Evolutionary conservation across 345 rosid species (phyloP).

Genomic region (Conringia planisiliqua): DNA sequence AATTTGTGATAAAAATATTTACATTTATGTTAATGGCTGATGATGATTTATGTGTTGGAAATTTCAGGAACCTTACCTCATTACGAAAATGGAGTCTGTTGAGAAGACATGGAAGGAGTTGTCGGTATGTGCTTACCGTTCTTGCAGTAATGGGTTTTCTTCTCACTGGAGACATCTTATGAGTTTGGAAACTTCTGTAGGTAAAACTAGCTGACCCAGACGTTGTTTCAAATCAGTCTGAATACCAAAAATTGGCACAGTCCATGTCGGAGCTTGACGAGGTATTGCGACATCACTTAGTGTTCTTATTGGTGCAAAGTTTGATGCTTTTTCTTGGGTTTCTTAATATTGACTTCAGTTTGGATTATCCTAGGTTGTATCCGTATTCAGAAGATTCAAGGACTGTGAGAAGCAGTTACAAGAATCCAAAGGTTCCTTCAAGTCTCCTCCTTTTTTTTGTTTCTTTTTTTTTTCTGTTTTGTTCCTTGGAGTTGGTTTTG

Average conservation of each 20-base stretch:
- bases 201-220: conserved; percentile 92
- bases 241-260: conserved; percentile 86
- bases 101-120: conserved; percentile 96
- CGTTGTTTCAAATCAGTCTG: conserved; percentile 68
- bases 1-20: background rate
- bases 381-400: conserved; percentile 63
- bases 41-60: background rate
- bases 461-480: background rate
- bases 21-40: background rate
- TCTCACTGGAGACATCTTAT: background rate
- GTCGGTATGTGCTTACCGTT: conserved; percentile 48
- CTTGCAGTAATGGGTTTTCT: background rate
- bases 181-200: conserved; percentile 34
- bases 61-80: conserved; percentile 73
- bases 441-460: background rate
- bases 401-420: conserved; percentile 81
- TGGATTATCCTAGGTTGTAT: conserved; percentile 54
- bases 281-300: conserved; percentile 32
- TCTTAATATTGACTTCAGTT: background rate
- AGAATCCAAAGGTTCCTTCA: conserved; percentile 64
- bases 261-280: conserved; percentile 86
- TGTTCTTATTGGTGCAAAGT: background rate
- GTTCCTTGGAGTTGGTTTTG: background rate
- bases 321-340: background rate
- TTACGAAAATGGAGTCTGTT: conserved; percentile 83